Base-by-base conservation (phyloP, 2,329 filamentous ascomycete genomes). In the Pseudovirgaria hyperparasitica region DNA sequence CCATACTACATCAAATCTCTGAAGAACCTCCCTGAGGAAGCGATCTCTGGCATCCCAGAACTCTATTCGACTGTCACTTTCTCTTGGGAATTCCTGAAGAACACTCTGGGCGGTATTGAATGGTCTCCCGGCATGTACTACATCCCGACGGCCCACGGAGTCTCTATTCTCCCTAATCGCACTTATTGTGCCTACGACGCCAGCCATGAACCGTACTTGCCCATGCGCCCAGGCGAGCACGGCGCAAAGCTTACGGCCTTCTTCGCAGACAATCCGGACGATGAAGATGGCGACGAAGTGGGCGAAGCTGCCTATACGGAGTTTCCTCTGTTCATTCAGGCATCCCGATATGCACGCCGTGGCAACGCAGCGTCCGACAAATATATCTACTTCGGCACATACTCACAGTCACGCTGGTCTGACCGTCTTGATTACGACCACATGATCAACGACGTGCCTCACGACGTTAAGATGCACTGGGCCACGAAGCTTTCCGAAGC, bases 191-290 rank as follows among this genome's bases (percentile, higher is more conserved):
- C 55, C 10, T 40, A 63, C 10, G 50, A 61, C 16, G 29, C 35
- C 0, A 25, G 33, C 0, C 33, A 40, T 19, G 59, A 65, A 27
- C 58, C 60, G 2, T 61, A 54, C 36, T 40, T 59, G 5, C 61
- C 60, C 0, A 27, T 32, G 2, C n/a, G 25, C 1, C 54, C 59
- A 3, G 57, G 58, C 26, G 22, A 43, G 12, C 58, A 63, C 29
- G 60, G 61, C 16, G 60, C 59, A 4, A 63, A 62, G 33, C 39
- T 64, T 6, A 58, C 54, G 1, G 50, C 58, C 1, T 58, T 63
- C 46, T 60, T 59, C 50, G 60, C 60, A 36, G 34, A 42, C 6
- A 43, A 47, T 4, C 39, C 43, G 0, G 40, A 45, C n/a, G 50
- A 53, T 7, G 28, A 34, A 4, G 36, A 35, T 9, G 29, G 27